phyloP scores from a whole-genome alignment of 768 basidiomycete species.

The Phanerochaete carnosa region DNA sequence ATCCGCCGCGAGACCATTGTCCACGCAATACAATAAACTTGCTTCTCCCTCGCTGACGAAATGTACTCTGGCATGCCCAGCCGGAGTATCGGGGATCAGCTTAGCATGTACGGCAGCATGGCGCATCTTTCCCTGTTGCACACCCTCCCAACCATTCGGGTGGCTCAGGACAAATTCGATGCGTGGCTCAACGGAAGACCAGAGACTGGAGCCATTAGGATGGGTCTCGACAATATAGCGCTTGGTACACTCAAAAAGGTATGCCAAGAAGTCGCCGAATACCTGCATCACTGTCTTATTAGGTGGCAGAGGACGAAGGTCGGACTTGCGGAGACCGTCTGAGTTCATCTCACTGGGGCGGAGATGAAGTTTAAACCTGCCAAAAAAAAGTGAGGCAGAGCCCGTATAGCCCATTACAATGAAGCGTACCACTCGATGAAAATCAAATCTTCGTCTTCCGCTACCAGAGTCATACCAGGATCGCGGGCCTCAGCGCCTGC shows the following conservation, averaged over 20 bases:
- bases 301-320: not conserved
- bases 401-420: not conserved
- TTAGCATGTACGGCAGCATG: conserved; percentile 50
- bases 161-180: conserved; percentile 56
- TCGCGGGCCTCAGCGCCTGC: conserved; percentile 44
- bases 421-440: conserved; percentile 16
- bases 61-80: conserved; percentile 40
- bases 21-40: conserved; percentile 53
- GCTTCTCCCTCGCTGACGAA: conserved; percentile 68
- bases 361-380: conserved; percentile 11
- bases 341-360: not conserved
- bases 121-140: conserved; percentile 56
- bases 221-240: conserved; percentile 25
- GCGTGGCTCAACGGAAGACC: conserved; percentile 38
- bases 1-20: conserved; percentile 25
- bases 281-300: conserved; percentile 4
- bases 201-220: conserved; percentile 39
- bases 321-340: not conserved
- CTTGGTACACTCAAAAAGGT: conserved; percentile 7
- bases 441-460: conserved; percentile 35
- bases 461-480: conserved; percentile 35
- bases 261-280: conserved; percentile 9
- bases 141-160: conserved; percentile 64
- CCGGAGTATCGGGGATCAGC: conserved; percentile 39
- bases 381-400: not conserved